Evolutionary conservation across 78 protist species (phyloP), one percentile per base, ranked within the genome.

Genomic region (Dictyostelium discoideum): DNA sequence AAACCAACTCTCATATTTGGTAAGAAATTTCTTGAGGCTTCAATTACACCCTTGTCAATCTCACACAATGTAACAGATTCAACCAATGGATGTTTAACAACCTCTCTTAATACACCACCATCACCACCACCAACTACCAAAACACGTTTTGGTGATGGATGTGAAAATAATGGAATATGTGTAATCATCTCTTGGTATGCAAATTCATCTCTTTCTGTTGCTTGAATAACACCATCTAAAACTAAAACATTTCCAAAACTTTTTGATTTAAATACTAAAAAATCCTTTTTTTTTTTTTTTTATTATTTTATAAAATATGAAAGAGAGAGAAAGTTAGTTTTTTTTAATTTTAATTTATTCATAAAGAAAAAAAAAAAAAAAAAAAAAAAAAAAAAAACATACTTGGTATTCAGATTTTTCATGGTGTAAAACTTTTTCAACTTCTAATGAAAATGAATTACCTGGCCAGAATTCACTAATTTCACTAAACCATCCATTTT

Each of bases 51-150:
- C 20, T 77, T 39, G 85, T 98, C 99, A 77, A 98, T 97, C 40
- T 98, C 99, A 44, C 99, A 97, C n/a, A 98, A 69, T 46, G 96
- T 94, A n/a, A 97, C 93, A 0, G 39, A 13, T 95, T 98, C 97
- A 54, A 98, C 98, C 4, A 40, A 7, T 46, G 63, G 81, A 85
- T 99, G 99, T 86, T 93, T 94, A 39, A 95, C 85, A 57, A 97
- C 94, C 85, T 99, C 99, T 22, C 99, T 97, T 54, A 98, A 63
- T 1, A 97, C 98, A n/a, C 99, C 99, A 74, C 99, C 99, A 67
- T 99, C 99, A 32, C 99, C 99, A 67, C 99, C 99, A 50, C 99
- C 99, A n/a, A 99, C 97, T 46, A 99, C 94, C 40, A 98, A 96
- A 24, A 99, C 98, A 16, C 63, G 72, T 96, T 96, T 83, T 42